Evolutionary conservation across 352 stramenopile genomes (phyloP).

Genomic region (Pythium grandisporangium): DNA sequence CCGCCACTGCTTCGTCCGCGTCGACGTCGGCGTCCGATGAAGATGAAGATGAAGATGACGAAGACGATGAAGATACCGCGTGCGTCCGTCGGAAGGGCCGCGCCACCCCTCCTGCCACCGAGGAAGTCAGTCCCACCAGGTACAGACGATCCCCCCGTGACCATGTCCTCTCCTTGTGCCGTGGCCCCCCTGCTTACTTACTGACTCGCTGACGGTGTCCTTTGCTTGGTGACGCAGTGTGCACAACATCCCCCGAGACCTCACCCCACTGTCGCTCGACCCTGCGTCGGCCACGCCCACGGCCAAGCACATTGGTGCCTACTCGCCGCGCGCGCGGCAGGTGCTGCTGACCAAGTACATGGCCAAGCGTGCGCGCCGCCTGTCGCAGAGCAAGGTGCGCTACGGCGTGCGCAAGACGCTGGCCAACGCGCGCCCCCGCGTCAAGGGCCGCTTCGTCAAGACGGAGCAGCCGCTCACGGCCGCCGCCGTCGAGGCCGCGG

Average conservation of each 20-base stretch:
- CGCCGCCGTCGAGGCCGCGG: conserved; percentile 32
- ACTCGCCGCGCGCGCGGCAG: conserved; percentile 49
- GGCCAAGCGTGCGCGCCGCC: conserved; percentile 56
- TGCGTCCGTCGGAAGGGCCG: too few species aligned
- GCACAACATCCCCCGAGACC: conserved; percentile 25
- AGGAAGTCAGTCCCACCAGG: conserved; percentile 59
- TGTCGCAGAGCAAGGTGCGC: conserved; percentile 69
- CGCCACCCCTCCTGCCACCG: too few species aligned
- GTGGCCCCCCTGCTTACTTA: too few species aligned
- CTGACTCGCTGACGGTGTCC: background rate
- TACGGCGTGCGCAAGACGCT: conserved; percentile 78
- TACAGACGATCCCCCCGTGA: too few species aligned
- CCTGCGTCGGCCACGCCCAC: too few species aligned
- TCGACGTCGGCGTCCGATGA: conserved; percentile 13
- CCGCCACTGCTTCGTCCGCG: conserved; percentile 1
- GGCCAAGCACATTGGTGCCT: conserved; percentile 67
- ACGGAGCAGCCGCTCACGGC: conserved; percentile 70
- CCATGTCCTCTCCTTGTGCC: too few species aligned
- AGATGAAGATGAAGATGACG: conserved; percentile 7
- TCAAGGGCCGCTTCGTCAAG: conserved; percentile 81
- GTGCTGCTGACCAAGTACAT: conserved; percentile 73
- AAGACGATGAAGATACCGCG: too few species aligned
- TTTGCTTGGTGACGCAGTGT: conserved; percentile 26
- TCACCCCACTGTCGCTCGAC: conserved; percentile 39
- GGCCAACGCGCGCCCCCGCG: conserved; percentile 60